Conservation (phyloP, 1,139 yeast species). For the Suzukiozyma palmioleophila region DNA sequence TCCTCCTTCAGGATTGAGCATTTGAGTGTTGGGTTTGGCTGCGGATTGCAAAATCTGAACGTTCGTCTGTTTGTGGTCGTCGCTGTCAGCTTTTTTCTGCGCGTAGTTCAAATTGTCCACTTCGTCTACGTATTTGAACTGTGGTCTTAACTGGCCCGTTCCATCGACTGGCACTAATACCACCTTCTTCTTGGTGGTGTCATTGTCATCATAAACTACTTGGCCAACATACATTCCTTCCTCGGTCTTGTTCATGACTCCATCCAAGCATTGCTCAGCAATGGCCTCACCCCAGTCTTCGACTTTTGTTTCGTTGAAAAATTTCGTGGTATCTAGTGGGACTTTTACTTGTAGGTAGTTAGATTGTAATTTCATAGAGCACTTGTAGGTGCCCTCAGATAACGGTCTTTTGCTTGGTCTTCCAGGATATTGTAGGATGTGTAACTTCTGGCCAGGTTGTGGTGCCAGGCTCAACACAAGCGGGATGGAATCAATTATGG, state of each 20-base stretch:
- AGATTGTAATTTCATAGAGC: slow-evolving; percentile 61
- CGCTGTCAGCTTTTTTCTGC: slow-evolving; percentile 19
- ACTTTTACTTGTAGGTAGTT: slow-evolving; percentile 60
- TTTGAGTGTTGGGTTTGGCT: slow-evolving; percentile 48
- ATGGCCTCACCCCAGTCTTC: slow-evolving; percentile 61
- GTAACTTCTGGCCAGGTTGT: slow-evolving; percentile 23
- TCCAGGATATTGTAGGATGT: slow-evolving; percentile 67
- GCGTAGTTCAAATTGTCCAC: slow-evolving; percentile 25
- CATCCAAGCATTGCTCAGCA: slow-evolving; percentile 59
- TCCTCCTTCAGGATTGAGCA: slow-evolving; percentile 75
- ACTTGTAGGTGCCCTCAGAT: slow-evolving; percentile 37
- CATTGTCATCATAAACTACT: slow-evolving; percentile 12
- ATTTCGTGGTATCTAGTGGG: slow-evolving; percentile 60
- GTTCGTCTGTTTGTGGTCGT: slow-evolving; percentile 32
- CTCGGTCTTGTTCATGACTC: slow-evolving; percentile 56
- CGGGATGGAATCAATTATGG: slow-evolving; percentile 74
- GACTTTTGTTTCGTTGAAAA: slow-evolving; percentile 61
- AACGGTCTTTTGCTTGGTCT: slow-evolving; percentile 50
- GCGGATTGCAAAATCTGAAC: slow-evolving; percentile 43
- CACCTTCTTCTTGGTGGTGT: slow-evolving; percentile 28
- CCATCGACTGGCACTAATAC: slow-evolving; percentile 64
- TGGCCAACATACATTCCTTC: slow-evolving; percentile 46
- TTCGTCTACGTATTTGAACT: slow-evolving; percentile 71
- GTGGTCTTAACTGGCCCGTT: slow-evolving; percentile 77
- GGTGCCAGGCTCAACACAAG: slow-evolving; percentile 36